Percentiles rank a stretch among this genome's conserved stretches.
These are phyloP conservation scores for Lizonia empirigonia DNA, from an alignment of 2,329 filamentous ascomycete species.

Conservation along the genomic window DNA sequence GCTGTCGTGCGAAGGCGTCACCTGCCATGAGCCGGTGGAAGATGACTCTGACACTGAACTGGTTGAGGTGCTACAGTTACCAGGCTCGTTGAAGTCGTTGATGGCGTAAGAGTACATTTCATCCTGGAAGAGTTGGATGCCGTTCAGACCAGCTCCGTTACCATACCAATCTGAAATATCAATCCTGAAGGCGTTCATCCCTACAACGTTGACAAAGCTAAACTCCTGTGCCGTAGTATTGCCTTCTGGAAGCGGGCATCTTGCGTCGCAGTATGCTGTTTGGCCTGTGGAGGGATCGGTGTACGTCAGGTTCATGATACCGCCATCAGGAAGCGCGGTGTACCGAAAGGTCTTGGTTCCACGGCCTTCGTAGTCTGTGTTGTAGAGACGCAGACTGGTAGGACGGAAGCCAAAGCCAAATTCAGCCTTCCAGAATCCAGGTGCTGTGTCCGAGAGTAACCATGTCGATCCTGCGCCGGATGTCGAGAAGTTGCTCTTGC, in stretches of 20 bases:
- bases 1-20: slow-evolving; percentile 70
- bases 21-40: slow-evolving; percentile 74
- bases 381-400: slow-evolving; percentile 85
- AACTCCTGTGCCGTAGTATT: slow-evolving; percentile 84
- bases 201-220: slow-evolving; percentile 86
- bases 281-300: slow-evolving; percentile 71
- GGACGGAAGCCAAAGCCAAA: slow-evolving; percentile 87
- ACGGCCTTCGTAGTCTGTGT: slow-evolving; percentile 81
- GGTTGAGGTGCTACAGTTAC: slow-evolving; percentile 69
- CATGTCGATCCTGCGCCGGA: slow-evolving; percentile 79
- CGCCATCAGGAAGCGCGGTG: slow-evolving; percentile 81
- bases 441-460: slow-evolving; percentile 74
- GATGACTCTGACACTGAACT: slow-evolving; percentile 65
- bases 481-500: slow-evolving; percentile 67
- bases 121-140: slow-evolving; percentile 85
- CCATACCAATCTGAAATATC: slow-evolving; percentile 91
- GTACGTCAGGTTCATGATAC: slow-evolving; percentile 96
- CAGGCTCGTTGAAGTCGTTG: slow-evolving; percentile 84
- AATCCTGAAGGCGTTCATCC: slow-evolving; percentile 85
- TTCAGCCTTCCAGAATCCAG: slow-evolving; percentile 81
- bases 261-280: slow-evolving; percentile 74
- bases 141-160: slow-evolving; percentile 78
- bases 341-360: slow-evolving; percentile 90
- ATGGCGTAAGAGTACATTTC: slow-evolving; percentile 86
- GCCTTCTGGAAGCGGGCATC: slow-evolving; percentile 78